Base-by-base conservation (phyloP, 2,329 filamentous ascomycete species). In the Colletotrichum spinosum region DNA sequence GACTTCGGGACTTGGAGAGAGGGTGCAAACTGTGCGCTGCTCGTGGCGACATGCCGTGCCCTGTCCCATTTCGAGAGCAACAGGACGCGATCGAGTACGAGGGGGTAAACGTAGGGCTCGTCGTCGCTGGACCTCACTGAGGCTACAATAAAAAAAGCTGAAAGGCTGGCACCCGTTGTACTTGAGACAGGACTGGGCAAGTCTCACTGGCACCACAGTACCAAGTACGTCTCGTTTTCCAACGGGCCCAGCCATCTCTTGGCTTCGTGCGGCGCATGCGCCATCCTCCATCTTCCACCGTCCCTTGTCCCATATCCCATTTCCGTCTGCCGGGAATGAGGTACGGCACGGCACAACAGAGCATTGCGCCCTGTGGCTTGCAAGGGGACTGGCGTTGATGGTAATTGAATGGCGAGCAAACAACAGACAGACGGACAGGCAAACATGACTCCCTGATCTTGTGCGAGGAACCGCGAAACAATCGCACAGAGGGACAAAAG, bases 111-210 rank as follows among this genome's bases (percentile, higher is more conserved):
- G 50, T 39, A 44, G 34, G 52, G 25, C 25, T 25, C 25, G 25
- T 25, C 25, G 25, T 25, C 25, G 25, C 25, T 15, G 52, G 15
- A 56, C 59, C 57, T 65, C 44, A 65, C 57, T 46, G 52, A 65
- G 57, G 62, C 62, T 65, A 65, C 42, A 25, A 25, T 25, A 4
- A 25, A 25, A 25, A 25, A 45, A 65, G 62, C 57, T 65, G 62
- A 61, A 61, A 65, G 62, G 62, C 48, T 46, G 62, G 57, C 61
- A 55, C 51, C 62, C 62, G 62, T 56, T 61, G 57, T 52, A 55
- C 62, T 65, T 56, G 62, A 65, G 62, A 65, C 62, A 65, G 8
- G 57, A 52, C 62, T 61, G 61, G 57, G 62, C 57, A 46, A 15
- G 25, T 25, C 25, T 25, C 25, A 25, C 25, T 25, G 25, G 25